Conservation (phyloP, 129 eudicot genomes). For the Pulicaria dysenterica region DNA sequence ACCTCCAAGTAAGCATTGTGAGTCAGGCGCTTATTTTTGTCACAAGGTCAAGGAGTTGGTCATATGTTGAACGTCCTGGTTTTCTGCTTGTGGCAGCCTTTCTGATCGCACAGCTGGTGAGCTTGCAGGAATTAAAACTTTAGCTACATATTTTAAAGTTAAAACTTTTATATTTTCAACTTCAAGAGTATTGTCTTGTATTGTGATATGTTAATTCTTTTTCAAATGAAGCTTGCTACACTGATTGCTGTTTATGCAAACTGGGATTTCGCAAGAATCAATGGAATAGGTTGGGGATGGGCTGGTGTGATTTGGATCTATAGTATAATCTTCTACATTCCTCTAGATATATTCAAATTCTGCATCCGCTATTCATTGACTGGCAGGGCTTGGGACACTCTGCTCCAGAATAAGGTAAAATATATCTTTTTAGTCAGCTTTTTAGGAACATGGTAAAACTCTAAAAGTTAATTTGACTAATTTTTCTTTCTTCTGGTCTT, state of each 20-base stretch:
- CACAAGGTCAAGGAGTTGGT: constrained; percentile 84
- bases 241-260: constrained; percentile 82
- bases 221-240: constrained; percentile 61
- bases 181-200: constrained; percentile 9
- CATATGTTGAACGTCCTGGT: constrained; percentile 79
- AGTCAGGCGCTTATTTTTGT: constrained; percentile 95
- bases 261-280: constrained; percentile 75
- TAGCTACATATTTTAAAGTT: not conserved
- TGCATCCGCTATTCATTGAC: constrained; percentile 53
- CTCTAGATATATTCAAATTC: constrained; percentile 74
- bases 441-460: not conserved
- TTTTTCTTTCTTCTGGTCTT: constrained; percentile 20
- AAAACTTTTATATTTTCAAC: not conserved
- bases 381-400: constrained; percentile 73
- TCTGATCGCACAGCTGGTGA: constrained; percentile 71
- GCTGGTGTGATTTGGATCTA: constrained; percentile 87
- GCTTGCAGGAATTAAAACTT: not conserved
- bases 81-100: constrained; percentile 66
- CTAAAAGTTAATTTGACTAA: constrained; percentile 13
- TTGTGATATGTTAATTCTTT: constrained; percentile 11
- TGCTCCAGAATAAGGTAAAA: constrained; percentile 67
- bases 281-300: constrained; percentile 95
- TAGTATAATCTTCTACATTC: constrained; percentile 61
- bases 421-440: not conserved
- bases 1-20: constrained; percentile 89